Evolutionary conservation across 2,329 filamentous ascomycete genomes (phyloP), one percentile per base, ranked within the genome.

Genomic region (Juglanconis oblonga): DNA sequence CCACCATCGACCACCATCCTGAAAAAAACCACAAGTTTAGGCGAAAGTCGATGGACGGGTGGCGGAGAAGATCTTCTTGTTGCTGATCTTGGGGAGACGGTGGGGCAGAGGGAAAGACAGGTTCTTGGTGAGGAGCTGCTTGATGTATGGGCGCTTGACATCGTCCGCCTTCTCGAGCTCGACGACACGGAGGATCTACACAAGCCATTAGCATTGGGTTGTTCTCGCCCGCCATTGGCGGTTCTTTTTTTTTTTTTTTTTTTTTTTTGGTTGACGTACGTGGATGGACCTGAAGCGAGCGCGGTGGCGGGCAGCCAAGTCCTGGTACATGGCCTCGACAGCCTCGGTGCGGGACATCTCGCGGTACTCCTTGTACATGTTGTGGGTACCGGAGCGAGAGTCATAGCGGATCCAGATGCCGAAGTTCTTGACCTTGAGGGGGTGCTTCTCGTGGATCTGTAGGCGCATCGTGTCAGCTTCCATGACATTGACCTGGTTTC

Each of bases 361-460:
- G 79, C 95, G 91, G 90, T 97, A 98, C 89, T 99, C 95, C 89
- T 98, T 98, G 92, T 99, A 99, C 95, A 99, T 99, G 90, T 99
- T 99, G 92, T 99, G 95, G 74, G 95, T 99, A 74, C 95, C 95
- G 74, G 95, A 98, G 81, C 95, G 94, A 66, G 96, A 99, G 85
- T 99, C 94, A 86, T 99, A 99, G 79, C 96, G 93, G 84, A 99
- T 89, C 96, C 96, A 99, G 88, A 99, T 89, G 80, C 95, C 95
- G 79, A 99, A 98, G 91, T 97, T 99, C 92, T 99, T 99, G 87
- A 99, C 93, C 87, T 97, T 97, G 77, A 93, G 85, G 74, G 95
- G 95, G 81, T 92, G 92, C 90, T 98, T 98, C 92, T 99, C 95
- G 83, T 87, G 82, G 85, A 99, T 96, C 93, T 97, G 64, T 36